Conservation (phyloP, 352 stramenopile species). For the Pythium chondricola region DNA sequence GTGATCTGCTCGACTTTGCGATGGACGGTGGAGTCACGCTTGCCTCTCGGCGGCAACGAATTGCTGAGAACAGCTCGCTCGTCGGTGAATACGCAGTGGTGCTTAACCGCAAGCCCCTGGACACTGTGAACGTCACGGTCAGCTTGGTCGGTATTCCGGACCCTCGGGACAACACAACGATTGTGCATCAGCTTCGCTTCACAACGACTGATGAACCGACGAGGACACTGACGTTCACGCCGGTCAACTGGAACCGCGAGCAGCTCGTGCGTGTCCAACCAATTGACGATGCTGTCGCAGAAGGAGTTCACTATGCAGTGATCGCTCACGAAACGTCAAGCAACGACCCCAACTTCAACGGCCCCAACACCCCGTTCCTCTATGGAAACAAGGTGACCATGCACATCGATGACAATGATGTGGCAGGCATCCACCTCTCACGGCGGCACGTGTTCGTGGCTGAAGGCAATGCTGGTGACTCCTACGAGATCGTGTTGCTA, state of each 20-base stretch:
- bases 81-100: constrained; percentile 57
- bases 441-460: constrained; percentile 50
- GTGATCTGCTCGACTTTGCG: constrained; percentile 60
- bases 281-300: constrained; percentile 48
- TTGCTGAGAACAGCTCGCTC: constrained; percentile 37
- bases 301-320: constrained; percentile 55
- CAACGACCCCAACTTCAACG: constrained; percentile 51
- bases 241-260: constrained; percentile 59
- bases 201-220: constrained; percentile 1
- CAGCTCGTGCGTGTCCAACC: constrained; percentile 49
- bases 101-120: constrained; percentile 54
- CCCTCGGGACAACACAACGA: constrained; percentile 8
- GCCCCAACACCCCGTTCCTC: constrained; percentile 46
- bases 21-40: constrained; percentile 68
- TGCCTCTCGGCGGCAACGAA: constrained; percentile 32
- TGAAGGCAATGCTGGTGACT: constrained; percentile 50
- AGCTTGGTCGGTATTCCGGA: constrained; percentile 32
- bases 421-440: constrained; percentile 40
- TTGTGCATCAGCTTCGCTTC: constrained; percentile 39
- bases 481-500: constrained; percentile 46
- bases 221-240: constrained; percentile 34
- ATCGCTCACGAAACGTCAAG: constrained; percentile 42
- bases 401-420: constrained; percentile 69
- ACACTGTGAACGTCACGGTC: constrained; percentile 36
- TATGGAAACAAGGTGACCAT: constrained; percentile 51